Percentiles rank a stretch among this genome's conserved stretches.
Evolutionary conservation across 73 alveolate species (phyloP).

Genomic region (Paramecium sonneborni): DNA sequence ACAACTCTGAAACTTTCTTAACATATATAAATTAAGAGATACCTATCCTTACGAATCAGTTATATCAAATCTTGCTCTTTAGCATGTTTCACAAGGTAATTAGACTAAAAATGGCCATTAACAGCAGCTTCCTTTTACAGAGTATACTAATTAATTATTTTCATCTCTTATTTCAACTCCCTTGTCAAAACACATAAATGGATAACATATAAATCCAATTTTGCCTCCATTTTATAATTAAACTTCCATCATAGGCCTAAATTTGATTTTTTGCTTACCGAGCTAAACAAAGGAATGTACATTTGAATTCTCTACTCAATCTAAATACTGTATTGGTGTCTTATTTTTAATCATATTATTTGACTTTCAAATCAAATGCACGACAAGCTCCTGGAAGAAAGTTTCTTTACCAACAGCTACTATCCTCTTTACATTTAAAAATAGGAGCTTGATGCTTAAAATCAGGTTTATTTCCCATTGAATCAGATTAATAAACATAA

Average conservation of each 20-base stretch:
- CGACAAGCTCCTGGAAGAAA: conserved; percentile 49
- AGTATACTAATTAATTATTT: background rate
- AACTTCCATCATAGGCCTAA: conserved; percentile 33
- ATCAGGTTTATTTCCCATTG: conserved; percentile 15
- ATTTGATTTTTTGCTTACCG: background rate
- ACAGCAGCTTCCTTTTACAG: conserved; percentile 49
- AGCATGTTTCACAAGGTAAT: conserved; percentile 48
- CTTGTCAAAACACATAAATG: conserved; percentile 51
- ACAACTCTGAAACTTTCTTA: conserved; percentile 41
- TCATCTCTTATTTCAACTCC: conserved; percentile 52
- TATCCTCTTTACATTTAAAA: conserved; percentile 12
- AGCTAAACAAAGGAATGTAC: conserved; percentile 16
- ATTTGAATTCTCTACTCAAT: conserved; percentile 21
- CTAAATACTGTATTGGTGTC: background rate
- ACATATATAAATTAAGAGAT: background rate
- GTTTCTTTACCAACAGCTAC: conserved; percentile 9
- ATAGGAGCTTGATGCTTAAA: conserved; percentile 9
- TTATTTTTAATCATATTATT: conserved; percentile 4
- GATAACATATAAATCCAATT: background rate
- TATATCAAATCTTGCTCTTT: conserved; percentile 1
- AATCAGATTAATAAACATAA: background rate
- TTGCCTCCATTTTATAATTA: background rate
- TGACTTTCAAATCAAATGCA: conserved; percentile 31
- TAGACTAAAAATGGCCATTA: conserved; percentile 41
- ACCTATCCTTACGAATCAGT: conserved; percentile 15